phyloP scores from a whole-genome alignment of 768 basidiomycete genomes.

The Mycena olivaceomarginata region DNA sequence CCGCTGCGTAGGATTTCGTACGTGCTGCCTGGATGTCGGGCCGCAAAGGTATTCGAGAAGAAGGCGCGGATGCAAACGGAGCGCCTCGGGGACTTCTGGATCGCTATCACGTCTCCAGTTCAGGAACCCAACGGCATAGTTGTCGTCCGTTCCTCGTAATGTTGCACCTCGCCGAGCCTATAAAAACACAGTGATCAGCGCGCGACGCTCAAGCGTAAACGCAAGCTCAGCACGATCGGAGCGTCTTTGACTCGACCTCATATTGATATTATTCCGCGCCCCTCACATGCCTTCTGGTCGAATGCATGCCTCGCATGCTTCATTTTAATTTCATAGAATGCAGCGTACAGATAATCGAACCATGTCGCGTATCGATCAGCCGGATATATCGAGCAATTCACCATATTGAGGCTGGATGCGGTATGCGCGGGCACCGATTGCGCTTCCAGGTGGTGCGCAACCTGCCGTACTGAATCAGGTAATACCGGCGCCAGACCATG shows the following conservation, averaged over 20 bases:
- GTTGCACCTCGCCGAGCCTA: not conserved
- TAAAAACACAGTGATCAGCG: constrained; percentile 23
- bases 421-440: not conserved
- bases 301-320: not conserved
- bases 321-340: constrained; percentile 21
- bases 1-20: not conserved
- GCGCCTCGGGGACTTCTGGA: constrained; percentile 19
- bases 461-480: constrained; percentile 15
- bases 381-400: constrained; percentile 22
- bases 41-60: constrained; percentile 31
- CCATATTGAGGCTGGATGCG: constrained; percentile 20
- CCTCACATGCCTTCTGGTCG: constrained; percentile 9
- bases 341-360: constrained; percentile 15
- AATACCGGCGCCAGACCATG: not conserved
- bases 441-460: not conserved
- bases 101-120: constrained; percentile 17
- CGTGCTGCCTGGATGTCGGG: constrained; percentile 33
- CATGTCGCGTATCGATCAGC: constrained; percentile 7
- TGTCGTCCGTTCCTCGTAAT: not conserved
- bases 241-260: constrained; percentile 12
- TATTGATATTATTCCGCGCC: constrained; percentile 17
- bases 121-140: constrained; percentile 22
- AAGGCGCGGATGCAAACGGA: constrained; percentile 18
- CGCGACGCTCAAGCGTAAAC: constrained; percentile 31
- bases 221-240: constrained; percentile 40